phyloP scores from a whole-genome alignment of 352 stramenopile species.

The Phytophthora boehmeriae region DNA sequence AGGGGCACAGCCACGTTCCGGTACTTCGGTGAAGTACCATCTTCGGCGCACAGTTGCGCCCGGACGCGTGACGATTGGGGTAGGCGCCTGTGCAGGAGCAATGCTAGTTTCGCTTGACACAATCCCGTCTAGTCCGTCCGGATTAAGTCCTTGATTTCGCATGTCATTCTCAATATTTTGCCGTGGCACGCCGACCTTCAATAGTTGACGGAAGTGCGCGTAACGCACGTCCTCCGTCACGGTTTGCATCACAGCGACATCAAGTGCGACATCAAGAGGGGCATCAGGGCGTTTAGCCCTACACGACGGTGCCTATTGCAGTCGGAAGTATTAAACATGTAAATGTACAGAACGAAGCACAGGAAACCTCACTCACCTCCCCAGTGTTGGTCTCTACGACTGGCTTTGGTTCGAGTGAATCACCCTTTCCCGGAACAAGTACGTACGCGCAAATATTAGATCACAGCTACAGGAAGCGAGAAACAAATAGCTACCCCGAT shows the following conservation, averaged over 20 bases:
- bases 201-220: slow-evolving; percentile 23
- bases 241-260: background rate
- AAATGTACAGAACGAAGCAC: background rate
- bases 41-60: slow-evolving; percentile 15
- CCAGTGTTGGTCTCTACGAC: background rate
- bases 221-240: background rate
- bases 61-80: background rate
- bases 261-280: background rate
- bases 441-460: slow-evolving; percentile 6
- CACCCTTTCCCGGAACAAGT: slow-evolving; percentile 22
- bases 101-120: slow-evolving; percentile 3
- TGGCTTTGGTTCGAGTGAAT: slow-evolving; percentile 22
- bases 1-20: background rate
- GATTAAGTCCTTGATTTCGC: slow-evolving; percentile 28
- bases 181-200: slow-evolving; percentile 34
- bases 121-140: slow-evolving; percentile 12
- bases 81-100: background rate
- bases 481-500: slow-evolving; percentile 20
- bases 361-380: background rate
- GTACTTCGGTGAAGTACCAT: slow-evolving; percentile 24
- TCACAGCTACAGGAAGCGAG: background rate
- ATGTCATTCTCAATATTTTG: slow-evolving; percentile 27
- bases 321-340: background rate
- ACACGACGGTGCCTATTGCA: background rate
- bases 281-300: background rate